phyloP scores from a whole-genome alignment of 2,329 filamentous ascomycete species.

The Fusarium metavorans region DNA sequence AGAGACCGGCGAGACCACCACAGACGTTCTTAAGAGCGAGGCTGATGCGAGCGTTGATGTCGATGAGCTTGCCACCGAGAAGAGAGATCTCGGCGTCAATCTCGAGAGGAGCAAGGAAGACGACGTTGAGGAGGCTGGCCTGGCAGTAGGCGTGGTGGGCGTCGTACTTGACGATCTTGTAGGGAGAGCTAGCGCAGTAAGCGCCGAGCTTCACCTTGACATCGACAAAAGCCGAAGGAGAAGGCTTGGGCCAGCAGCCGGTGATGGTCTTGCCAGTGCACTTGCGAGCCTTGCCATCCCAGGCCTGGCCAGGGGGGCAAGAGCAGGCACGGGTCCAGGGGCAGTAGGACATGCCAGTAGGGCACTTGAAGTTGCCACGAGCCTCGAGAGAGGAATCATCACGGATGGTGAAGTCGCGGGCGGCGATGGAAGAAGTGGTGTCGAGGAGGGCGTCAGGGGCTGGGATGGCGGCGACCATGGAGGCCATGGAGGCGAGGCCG shows the following conservation, averaged over 20 bases:
- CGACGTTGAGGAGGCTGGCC: conserved; percentile 48
- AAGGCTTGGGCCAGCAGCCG: conserved; percentile 52
- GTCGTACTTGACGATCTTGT: conserved; percentile 52
- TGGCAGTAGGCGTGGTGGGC: conserved; percentile 52
- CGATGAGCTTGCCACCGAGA: conserved; percentile 38
- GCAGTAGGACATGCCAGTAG: conserved; percentile 51
- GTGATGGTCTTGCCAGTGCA: conserved; percentile 45
- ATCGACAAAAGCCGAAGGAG: conserved; percentile 37
- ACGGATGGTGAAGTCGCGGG: conserved; percentile 32
- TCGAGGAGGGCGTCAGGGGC: conserved; percentile 47
- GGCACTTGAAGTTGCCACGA: conserved; percentile 48
- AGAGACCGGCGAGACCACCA: conserved; percentile 50
- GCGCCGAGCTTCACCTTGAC: conserved; percentile 45
- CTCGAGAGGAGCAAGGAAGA: conserved; percentile 49
- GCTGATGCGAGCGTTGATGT: conserved; percentile 45
- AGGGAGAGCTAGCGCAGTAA: conserved; percentile 52
- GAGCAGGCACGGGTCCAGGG: conserved; percentile 57
- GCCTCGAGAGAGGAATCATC: conserved; percentile 33
- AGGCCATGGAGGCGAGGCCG: conserved; percentile 43
- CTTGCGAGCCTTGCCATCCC: conserved; percentile 45
- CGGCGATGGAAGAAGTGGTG: conserved; percentile 36
- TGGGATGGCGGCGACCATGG: conserved; percentile 42
- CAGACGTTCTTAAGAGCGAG: conserved; percentile 48
- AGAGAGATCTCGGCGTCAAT: conserved; percentile 46
- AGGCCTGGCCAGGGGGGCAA: conserved; percentile 56